Evolutionary conservation across 345 rosid genomes (phyloP).

Genomic region (Viola odorata): DNA sequence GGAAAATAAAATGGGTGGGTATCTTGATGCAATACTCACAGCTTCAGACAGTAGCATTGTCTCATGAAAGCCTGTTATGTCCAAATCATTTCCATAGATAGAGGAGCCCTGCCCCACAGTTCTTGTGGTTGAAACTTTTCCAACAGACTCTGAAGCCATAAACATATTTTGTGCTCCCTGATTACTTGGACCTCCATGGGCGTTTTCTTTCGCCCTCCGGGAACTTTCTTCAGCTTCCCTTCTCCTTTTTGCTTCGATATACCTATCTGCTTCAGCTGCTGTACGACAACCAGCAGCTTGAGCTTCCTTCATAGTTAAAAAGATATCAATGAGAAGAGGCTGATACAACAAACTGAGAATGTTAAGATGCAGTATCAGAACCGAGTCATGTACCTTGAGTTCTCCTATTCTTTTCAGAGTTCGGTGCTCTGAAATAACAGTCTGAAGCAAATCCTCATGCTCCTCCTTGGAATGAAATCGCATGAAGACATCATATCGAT

Average conservation of each 20-base stretch:
- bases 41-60: slow-evolving; percentile 72
- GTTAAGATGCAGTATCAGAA: not conserved
- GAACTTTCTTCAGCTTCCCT: slow-evolving; percentile 73
- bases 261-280: slow-evolving; percentile 73
- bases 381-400: slow-evolving; percentile 48
- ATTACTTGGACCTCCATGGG: slow-evolving; percentile 43
- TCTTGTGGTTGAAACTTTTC: slow-evolving; percentile 37
- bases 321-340: slow-evolving; percentile 8
- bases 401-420: slow-evolving; percentile 65
- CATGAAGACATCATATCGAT: slow-evolving; percentile 79
- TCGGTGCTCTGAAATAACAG: slow-evolving; percentile 65
- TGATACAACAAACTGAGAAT: slow-evolving; percentile 10
- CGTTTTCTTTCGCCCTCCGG: slow-evolving; percentile 60
- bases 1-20: not conserved
- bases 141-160: slow-evolving; percentile 34
- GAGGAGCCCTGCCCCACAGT: slow-evolving; percentile 55
- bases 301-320: slow-evolving; percentile 58
- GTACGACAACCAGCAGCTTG: slow-evolving; percentile 84
- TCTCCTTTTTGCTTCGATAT: slow-evolving; percentile 56
- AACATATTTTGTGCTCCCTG: slow-evolving; percentile 38
- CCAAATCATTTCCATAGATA: slow-evolving; percentile 51
- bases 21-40: slow-evolving; percentile 36
- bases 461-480: slow-evolving; percentile 92
- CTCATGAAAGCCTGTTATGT: slow-evolving; percentile 50
- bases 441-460: slow-evolving; percentile 74